phyloP scores from a whole-genome alignment of 129 eudicot genomes.

The Heracleum sosnowskyi region DNA sequence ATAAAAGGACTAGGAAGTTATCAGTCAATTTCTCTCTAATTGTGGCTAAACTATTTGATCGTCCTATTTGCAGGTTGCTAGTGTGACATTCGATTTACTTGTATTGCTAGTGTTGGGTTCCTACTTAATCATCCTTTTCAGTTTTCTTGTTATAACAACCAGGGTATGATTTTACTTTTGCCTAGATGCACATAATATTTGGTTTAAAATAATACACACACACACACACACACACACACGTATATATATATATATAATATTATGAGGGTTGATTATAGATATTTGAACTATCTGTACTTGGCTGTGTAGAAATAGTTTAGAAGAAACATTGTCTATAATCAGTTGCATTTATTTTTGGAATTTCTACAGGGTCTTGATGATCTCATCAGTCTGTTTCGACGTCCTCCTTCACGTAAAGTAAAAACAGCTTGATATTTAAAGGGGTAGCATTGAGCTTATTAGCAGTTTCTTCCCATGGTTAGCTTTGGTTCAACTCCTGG shows the following conservation, averaged over 20 bases:
- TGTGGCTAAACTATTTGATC: neutral
- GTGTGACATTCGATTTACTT: constrained; percentile 94
- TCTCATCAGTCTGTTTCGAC: constrained; percentile 88
- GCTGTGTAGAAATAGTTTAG: neutral
- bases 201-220: neutral
- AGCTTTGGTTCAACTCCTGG: neutral
- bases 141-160: constrained; percentile 76
- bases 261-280: neutral
- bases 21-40: neutral
- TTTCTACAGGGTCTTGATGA: constrained; percentile 89
- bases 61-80: constrained; percentile 68
- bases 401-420: constrained; percentile 85
- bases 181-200: neutral
- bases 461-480: neutral
- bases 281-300: neutral
- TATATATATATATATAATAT: neutral
- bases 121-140: constrained; percentile 81
- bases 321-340: neutral
- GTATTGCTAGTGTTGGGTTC: constrained; percentile 81
- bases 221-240: no score
- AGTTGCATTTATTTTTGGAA: neutral
- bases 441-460: neutral
- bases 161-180: constrained; percentile 42
- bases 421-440: constrained; percentile 46
- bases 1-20: neutral